These are phyloP conservation scores for Solanum paucissectum DNA, from an alignment of 257 asterid genomes.

Conservation along the genomic window DNA sequence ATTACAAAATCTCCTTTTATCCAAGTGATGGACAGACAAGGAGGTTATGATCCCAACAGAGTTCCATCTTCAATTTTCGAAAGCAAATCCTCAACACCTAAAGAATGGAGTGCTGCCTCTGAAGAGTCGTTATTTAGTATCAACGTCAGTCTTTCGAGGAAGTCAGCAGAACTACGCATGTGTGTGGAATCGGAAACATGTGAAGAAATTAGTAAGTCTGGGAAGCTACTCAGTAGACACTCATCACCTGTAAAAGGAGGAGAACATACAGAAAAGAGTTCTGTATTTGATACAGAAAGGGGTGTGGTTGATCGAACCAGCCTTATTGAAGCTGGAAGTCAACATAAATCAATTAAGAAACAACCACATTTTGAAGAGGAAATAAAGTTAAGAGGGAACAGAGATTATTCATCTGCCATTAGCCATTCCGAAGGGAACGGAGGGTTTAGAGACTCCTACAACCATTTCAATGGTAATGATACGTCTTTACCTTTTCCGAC, in stretches of 20 bases:
- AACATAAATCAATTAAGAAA: neutral
- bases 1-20: slow-evolving; percentile 14
- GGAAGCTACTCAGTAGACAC: slow-evolving; percentile 1
- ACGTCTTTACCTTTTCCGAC: slow-evolving; percentile 12
- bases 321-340: neutral
- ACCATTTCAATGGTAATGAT: slow-evolving; percentile 8
- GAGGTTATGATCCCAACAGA: slow-evolving; percentile 26
- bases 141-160: slow-evolving; percentile 9
- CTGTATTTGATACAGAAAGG: neutral
- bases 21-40: slow-evolving; percentile 35
- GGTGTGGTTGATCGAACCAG: neutral
- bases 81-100: slow-evolving; percentile 8
- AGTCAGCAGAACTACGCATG: slow-evolving; percentile 16
- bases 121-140: slow-evolving; percentile 41
- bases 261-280: slow-evolving; percentile 1
- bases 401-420: neutral
- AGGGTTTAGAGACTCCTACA: slow-evolving; percentile 3
- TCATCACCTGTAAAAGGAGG: slow-evolving; percentile 9
- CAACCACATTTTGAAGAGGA: slow-evolving; percentile 10
- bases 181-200: slow-evolving; percentile 5
- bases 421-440: neutral
- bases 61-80: slow-evolving; percentile 21
- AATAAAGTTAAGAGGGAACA: neutral
- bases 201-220: slow-evolving; percentile 6
- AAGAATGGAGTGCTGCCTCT: slow-evolving; percentile 33